Evolutionary conservation across 2,329 filamentous ascomycete species (phyloP).

Genomic region (Juglanconis sp.): DNA sequence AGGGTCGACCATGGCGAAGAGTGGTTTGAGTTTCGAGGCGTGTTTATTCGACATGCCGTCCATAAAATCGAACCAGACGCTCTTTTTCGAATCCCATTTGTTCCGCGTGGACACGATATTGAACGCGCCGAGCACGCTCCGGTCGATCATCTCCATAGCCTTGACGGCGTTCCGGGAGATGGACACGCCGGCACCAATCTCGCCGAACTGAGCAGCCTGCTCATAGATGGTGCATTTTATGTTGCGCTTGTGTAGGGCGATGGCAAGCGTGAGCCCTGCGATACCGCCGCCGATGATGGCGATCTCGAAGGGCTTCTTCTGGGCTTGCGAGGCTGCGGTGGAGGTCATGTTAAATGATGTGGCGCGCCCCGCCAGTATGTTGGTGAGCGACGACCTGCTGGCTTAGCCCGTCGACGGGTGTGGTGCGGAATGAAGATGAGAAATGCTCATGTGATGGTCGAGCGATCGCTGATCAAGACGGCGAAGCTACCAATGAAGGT

Average conservation of each 20-base stretch:
- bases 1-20: slow-evolving; percentile 21
- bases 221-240: slow-evolving; percentile 35
- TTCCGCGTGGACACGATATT: slow-evolving; percentile 27
- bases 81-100: slow-evolving; percentile 18
- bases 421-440: no score
- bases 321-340: background rate
- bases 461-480: no score
- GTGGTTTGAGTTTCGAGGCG: slow-evolving; percentile 13
- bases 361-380: background rate
- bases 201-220: slow-evolving; percentile 29
- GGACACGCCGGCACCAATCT: slow-evolving; percentile 36
- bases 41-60: slow-evolving; percentile 21
- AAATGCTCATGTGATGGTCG: no score
- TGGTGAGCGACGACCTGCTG: no score
- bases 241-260: slow-evolving; percentile 28
- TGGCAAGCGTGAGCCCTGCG: slow-evolving; percentile 35
- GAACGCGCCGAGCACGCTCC: slow-evolving; percentile 26
- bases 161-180: slow-evolving; percentile 33
- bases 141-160: slow-evolving; percentile 30
- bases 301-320: slow-evolving; percentile 27
- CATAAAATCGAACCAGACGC: slow-evolving; percentile 27
- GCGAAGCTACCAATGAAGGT: no score
- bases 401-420: no score
- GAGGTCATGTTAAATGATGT: background rate
- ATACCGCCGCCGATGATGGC: slow-evolving; percentile 40